phyloP scores from a whole-genome alignment of 257 asterid species.

The Nicotiana benthamiana region DNA sequence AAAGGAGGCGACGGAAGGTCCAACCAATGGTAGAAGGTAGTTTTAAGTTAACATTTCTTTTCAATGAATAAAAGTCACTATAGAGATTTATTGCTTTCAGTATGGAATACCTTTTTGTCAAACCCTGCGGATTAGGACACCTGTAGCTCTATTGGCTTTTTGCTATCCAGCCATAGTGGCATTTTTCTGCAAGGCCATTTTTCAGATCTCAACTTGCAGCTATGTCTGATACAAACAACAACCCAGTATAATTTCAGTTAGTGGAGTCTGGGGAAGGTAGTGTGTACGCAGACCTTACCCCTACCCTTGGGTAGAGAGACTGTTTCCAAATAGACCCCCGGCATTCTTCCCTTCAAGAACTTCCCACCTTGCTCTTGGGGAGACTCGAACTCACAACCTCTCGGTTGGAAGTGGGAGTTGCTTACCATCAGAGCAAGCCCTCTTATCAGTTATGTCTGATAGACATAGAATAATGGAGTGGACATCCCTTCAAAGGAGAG shows the following conservation, averaged over 20 bases:
- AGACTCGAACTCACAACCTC: too few relatives aligned
- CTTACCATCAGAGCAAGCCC: too few relatives aligned
- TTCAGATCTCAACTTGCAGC: background rate
- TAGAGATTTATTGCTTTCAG: background rate
- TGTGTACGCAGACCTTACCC: too few relatives aligned
- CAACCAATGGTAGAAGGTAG: constrained; percentile 43
- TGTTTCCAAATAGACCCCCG: too few relatives aligned
- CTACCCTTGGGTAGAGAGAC: too few relatives aligned
- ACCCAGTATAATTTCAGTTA: too few relatives aligned
- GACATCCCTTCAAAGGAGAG: background rate
- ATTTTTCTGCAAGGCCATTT: background rate
- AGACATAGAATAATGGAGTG: background rate
- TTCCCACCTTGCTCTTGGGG: too few relatives aligned
- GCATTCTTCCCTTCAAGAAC: too few relatives aligned
- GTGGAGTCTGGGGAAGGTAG: too few relatives aligned
- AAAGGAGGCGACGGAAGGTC: constrained; percentile 53
- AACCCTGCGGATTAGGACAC: background rate
- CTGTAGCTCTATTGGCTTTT: background rate
- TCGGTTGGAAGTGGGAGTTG: too few relatives aligned
- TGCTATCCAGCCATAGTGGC: background rate
- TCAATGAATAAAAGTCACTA: background rate
- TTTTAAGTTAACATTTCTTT: background rate
- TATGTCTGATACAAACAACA: background rate
- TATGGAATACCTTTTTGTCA: background rate
- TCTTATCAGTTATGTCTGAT: background rate